Conservation (phyloP, 768 basidiomycete species). For the Gymnopilus junonius region DNA sequence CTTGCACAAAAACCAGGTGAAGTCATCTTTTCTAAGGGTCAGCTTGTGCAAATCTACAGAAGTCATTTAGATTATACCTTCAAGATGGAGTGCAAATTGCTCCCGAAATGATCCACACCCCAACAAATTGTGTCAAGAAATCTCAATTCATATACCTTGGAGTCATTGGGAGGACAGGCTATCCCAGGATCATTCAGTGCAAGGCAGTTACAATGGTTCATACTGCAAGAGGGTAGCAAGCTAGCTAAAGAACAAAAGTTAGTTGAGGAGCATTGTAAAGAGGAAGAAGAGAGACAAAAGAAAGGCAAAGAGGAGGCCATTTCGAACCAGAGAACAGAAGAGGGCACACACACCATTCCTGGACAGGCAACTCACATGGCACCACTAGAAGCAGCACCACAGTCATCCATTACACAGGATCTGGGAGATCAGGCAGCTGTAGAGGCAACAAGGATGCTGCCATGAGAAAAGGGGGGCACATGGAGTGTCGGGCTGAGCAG, state of each 20-base stretch:
- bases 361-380: neutral
- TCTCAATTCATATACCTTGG: slow-evolving; percentile 16
- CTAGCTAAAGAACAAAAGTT: neutral
- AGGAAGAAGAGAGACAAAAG: slow-evolving; percentile 13
- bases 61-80: slow-evolving; percentile 18
- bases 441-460: slow-evolving; percentile 10
- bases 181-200: slow-evolving; percentile 16
- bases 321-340: neutral
- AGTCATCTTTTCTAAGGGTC: slow-evolving; percentile 1
- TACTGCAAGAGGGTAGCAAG: neutral
- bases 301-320: slow-evolving; percentile 1
- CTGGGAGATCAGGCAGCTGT: slow-evolving; percentile 23
- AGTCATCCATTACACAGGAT: slow-evolving; percentile 19
- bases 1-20: slow-evolving; percentile 4
- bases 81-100: slow-evolving; percentile 10
- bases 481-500: neutral
- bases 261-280: neutral
- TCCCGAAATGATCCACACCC: slow-evolving; percentile 19
- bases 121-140: slow-evolving; percentile 3
- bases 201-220: slow-evolving; percentile 6
- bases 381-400: too few species aligned
- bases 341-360: neutral
- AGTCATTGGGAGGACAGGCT: slow-evolving; percentile 7
- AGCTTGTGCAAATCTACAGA: slow-evolving; percentile 17
- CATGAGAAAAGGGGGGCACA: slow-evolving; percentile 6